Conservation (phyloP, 2,329 filamentous ascomycete genomes). For the Diaporthe longicolla region DNA sequence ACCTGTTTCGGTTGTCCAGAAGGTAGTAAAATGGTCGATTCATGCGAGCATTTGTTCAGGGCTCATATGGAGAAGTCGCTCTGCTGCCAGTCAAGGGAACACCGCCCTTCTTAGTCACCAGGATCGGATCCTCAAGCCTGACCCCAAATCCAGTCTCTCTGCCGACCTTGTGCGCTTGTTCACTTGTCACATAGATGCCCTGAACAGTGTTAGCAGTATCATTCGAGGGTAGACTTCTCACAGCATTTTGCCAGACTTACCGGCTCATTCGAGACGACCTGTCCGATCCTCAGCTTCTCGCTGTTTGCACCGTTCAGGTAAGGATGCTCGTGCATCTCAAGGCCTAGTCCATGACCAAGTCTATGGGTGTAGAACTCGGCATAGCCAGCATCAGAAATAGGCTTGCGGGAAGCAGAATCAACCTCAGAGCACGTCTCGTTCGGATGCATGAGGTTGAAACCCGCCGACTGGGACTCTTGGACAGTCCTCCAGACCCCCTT, state of each 20-base stretch:
- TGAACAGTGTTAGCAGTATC: slow-evolving; percentile 7
- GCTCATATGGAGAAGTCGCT: slow-evolving; percentile 49
- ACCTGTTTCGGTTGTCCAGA: neutral
- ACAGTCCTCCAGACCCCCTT: slow-evolving; percentile 48
- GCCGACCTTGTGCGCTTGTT: slow-evolving; percentile 48
- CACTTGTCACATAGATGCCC: slow-evolving; percentile 51
- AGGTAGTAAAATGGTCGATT: neutral
- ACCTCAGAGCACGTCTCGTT: slow-evolving; percentile 49
- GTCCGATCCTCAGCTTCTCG: slow-evolving; percentile 47
- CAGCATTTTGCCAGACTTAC: slow-evolving; percentile 44
- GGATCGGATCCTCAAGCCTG: slow-evolving; percentile 49
- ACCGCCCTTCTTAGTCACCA: slow-evolving; percentile 48
- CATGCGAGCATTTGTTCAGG: slow-evolving; percentile 37
- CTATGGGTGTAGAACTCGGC: slow-evolving; percentile 50
- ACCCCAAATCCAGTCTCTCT: slow-evolving; percentile 48
- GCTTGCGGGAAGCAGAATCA: slow-evolving; percentile 48
- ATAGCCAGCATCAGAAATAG: slow-evolving; percentile 46
- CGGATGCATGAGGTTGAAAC: slow-evolving; percentile 47
- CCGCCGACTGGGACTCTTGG: slow-evolving; percentile 46
- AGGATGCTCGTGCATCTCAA: slow-evolving; percentile 51
- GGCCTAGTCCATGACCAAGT: slow-evolving; percentile 49
- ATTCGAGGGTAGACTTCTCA: no score
- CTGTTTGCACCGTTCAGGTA: slow-evolving; percentile 50
- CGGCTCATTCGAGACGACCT: slow-evolving; percentile 50
- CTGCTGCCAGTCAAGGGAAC: slow-evolving; percentile 48